These are phyloP conservation scores for Aegilops umbellulata DNA, from an alignment of 176 grass and related monocot genomes.

Conservation along the genomic window DNA sequence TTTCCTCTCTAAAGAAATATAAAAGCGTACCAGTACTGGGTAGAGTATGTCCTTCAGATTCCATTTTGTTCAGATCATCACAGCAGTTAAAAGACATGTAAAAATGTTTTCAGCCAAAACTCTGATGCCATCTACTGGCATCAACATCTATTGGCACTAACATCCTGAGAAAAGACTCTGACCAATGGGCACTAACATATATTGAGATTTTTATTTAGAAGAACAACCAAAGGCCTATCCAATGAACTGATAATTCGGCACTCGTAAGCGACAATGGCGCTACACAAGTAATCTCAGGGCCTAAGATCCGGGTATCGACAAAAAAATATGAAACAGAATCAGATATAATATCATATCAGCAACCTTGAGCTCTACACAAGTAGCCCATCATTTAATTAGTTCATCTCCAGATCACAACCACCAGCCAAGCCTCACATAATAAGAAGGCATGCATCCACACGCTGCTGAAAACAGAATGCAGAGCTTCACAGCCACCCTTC, in stretches of 20 bases:
- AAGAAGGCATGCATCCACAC: background rate
- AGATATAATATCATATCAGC: background rate
- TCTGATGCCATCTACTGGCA: background rate
- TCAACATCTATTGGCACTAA: background rate
- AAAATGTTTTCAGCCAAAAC: background rate
- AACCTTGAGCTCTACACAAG: background rate
- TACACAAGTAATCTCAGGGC: background rate
- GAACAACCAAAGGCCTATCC: background rate
- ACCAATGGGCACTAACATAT: background rate
- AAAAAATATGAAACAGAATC: too few relatives aligned
- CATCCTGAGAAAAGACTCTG: background rate
- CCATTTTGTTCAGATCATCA: too few relatives aligned
- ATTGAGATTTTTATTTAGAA: background rate
- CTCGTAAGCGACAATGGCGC: background rate
- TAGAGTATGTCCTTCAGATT: too few relatives aligned
- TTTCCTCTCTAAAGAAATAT: too few relatives aligned
- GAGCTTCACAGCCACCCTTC: background rate
- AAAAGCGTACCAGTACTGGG: too few relatives aligned
- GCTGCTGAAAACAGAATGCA: background rate
- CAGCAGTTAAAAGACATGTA: background rate
- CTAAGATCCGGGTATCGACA: background rate
- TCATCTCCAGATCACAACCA: background rate
- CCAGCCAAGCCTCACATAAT: background rate
- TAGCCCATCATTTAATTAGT: background rate
- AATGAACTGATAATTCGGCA: background rate